Base-by-base conservation (phyloP, 495 filamentous ascomycete species). In the Penicillium paradoxum region DNA sequence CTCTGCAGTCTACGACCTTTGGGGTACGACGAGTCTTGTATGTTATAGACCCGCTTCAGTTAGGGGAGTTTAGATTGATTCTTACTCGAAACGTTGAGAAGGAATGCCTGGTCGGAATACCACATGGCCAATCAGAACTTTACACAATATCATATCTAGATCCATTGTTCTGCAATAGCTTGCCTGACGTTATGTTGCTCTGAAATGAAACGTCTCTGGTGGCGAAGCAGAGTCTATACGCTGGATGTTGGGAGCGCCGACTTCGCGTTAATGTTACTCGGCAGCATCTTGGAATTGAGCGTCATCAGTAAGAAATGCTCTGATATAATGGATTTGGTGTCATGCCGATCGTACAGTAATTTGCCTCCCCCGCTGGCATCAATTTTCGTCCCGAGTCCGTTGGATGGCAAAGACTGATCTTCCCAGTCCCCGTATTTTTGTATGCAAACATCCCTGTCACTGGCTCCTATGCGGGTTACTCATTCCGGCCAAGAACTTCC, bases 321-420 rank as follows among this genome's bases (percentile, higher is more conserved):
- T 18, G 33, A 39, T 44, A 21, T 39, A 27, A 27, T 27, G 24
- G 3, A 7, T 22, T 21, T n/a, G 4, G 9, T 24, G 8, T 13
- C 22, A 45, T 53, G 45, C 32, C 32, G 37, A 33, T 40, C 36
- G 40, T 6, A 19, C 2, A 42, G 13, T n/a, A 34, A 41, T 57
- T 51, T 55, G 50, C 51, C 55, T 55, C 37, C 53, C 58, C 58
- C 62, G 62, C 62, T 53, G 24, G 6, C 21, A 30, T 45, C 32
- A 24, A 32, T 3, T 8, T 42, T 24, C 22, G 32, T 36, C 33
- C 40, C 45, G 32, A 33, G 33, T 30, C 45, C 32, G n/a, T 8
- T 24, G 1, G 40, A 57, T 62, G 56, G 55, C 60, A 43, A 59
- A 59, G 54, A 52, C 6, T 5, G 29, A 49, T 22, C 13, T 30